Percentiles rank a stretch among this genome's conserved stretches.
Evolutionary conservation across 352 stramenopile species (phyloP).

Genomic region (Phytophthora palmivora): DNA sequence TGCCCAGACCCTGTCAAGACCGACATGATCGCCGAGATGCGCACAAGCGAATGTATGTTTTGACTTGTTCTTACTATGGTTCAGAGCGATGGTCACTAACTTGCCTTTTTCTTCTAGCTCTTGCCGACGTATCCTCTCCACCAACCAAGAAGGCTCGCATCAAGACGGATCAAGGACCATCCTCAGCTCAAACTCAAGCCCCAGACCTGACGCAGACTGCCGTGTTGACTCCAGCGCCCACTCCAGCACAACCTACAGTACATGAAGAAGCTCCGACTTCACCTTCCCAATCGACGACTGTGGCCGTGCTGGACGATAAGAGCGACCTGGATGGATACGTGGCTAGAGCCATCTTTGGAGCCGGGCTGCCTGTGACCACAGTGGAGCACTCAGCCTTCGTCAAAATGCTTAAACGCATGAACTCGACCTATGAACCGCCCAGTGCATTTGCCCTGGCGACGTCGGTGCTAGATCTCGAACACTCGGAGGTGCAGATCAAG

Average conservation of each 20-base stretch:
- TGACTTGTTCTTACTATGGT: constrained; percentile 19
- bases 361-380: constrained; percentile 55
- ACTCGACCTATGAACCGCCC: constrained; percentile 53
- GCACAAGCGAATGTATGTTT: constrained; percentile 16
- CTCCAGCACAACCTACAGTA: constrained; percentile 4
- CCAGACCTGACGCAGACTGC: background rate
- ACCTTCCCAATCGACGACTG: constrained; percentile 3
- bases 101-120: constrained; percentile 19
- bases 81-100: constrained; percentile 27
- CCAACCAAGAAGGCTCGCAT: constrained; percentile 22
- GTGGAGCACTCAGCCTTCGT: constrained; percentile 71
- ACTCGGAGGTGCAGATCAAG: constrained; percentile 65
- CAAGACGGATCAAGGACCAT: constrained; percentile 3
- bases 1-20: constrained; percentile 55
- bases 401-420: constrained; percentile 70
- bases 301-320: constrained; percentile 55
- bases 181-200: background rate
- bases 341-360: constrained; percentile 61
- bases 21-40: constrained; percentile 56
- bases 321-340: constrained; percentile 63
- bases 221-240: background rate
- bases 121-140: background rate
- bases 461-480: constrained; percentile 64
- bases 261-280: constrained; percentile 43
- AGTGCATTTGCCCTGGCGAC: constrained; percentile 60